Conservation (phyloP, 2,329 filamentous ascomycete species). For the Paecilomyces sp. region DNA sequence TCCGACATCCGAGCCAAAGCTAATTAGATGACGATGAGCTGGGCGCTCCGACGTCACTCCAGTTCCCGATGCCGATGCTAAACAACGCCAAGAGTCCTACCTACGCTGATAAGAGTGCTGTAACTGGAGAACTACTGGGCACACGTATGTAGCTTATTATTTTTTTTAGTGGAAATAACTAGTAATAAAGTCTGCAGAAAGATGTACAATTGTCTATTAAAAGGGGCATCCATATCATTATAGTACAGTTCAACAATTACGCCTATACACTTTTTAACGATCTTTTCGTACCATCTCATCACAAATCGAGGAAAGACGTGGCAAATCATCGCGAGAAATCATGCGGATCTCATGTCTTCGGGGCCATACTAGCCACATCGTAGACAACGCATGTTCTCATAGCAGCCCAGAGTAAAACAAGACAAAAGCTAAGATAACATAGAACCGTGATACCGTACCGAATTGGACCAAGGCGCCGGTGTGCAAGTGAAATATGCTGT, state of each 20-base stretch:
- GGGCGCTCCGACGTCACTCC: background rate
- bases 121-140: too few relatives aligned
- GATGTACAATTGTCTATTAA: background rate
- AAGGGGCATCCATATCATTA: constrained; percentile 1
- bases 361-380: constrained; percentile 15
- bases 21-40: background rate
- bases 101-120: background rate
- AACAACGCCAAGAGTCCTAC: background rate
- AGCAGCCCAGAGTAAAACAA: constrained; percentile 7
- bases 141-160: background rate
- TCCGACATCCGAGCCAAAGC: background rate
- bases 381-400: constrained; percentile 9
- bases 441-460: background rate
- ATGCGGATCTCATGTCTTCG: constrained; percentile 12
- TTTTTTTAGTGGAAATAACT: background rate
- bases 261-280: constrained; percentile 23
- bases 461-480: background rate
- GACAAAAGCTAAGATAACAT: constrained; percentile 12
- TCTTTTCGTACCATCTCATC: constrained; percentile 30
- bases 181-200: background rate
- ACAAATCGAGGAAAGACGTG: constrained; percentile 10
- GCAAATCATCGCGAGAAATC: constrained; percentile 12
- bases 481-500: background rate
- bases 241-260: constrained; percentile 4
- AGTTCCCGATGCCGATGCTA: background rate